Evolutionary conservation across 371 early-diverging fungal genomes (phyloP), one percentile per base, ranked within the genome.

Genomic region (Mucor racemosus): DNA sequence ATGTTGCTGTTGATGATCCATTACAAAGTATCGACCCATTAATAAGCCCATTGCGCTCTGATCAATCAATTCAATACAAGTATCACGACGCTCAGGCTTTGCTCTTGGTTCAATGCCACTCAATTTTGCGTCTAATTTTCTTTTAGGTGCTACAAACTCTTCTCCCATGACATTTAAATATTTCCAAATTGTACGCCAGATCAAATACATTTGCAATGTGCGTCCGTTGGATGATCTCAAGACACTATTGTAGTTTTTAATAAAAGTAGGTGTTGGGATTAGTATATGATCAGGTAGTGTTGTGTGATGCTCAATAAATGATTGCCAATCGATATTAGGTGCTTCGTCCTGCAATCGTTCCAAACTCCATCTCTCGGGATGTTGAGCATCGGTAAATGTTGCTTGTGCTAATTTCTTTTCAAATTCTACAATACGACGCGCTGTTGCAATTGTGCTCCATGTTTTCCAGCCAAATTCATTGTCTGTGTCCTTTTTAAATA

Each of bases 21-120:
- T 42, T 6, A 82, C 69, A 68, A 77, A 87, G 48, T 82, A 87
- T 5, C 85, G 76, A 5, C 90, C 90, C 9, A 86, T 66, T 58
- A 88, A 66, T 17, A 79, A 74, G 1, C 88, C 87, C 56, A 89
- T 53, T 0, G 64, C 41, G 9, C 77, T 67, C 0, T 60, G 14
- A 44, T 88, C 86, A 7, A 81, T 69, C 0, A 72, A 41, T 4
- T 66, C 56, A 19, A 90, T 68, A 68, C 91, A 90, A 7, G 69
- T 72, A 50, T 89, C 82, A 77, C 81, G 80, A 5, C 89, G 76
- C 34, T 82, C 84, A 5, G 82, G 84, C 1, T 66, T 69, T 7
- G 76, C 73, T 35, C 68, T 62, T 8, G 77, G 77, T 33, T 75
- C 71, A 7, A 77, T 62, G 15, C 87, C 87, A 6, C 61, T 64